Percentiles rank a stretch among this genome's conserved stretches.
Conservation (phyloP, 495 filamentous ascomycete genomes). For the Neurospora sp. region DNA sequence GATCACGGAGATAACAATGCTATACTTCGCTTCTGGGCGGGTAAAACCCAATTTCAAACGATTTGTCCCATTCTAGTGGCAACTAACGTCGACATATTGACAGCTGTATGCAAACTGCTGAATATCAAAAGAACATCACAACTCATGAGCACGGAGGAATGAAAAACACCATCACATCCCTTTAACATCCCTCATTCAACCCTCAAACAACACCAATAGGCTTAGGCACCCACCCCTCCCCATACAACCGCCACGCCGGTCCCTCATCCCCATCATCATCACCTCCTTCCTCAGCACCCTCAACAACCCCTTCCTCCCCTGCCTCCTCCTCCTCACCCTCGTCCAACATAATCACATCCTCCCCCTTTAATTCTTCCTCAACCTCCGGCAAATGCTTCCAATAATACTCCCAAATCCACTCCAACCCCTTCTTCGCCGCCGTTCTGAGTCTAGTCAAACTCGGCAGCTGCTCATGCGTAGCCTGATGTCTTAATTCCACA, state of each 20-base stretch:
- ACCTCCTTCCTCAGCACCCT: slow-evolving; percentile 2
- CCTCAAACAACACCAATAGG: slow-evolving; percentile 47
- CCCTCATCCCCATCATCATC: slow-evolving; percentile 4
- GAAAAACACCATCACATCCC: not conserved
- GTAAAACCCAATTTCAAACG: not conserved
- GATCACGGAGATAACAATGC: not conserved
- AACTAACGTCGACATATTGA: not conserved
- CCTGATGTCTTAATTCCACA: slow-evolving; percentile 83
- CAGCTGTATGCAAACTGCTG: not conserved
- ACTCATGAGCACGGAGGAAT: not conserved
- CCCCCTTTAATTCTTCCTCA: slow-evolving; percentile 5
- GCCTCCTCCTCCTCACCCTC: slow-evolving; percentile 5
- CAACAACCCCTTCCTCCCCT: slow-evolving; percentile 8
- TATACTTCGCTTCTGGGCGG: not conserved
- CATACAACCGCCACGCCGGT: slow-evolving; percentile 42
- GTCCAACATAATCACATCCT: not conserved
- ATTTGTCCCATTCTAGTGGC: not conserved
- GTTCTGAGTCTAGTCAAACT: slow-evolving; percentile 57
- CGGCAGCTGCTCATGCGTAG: slow-evolving; percentile 80
- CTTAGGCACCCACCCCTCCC: slow-evolving; percentile 49
- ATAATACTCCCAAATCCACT: slow-evolving; percentile 84
- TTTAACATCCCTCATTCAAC: not conserved
- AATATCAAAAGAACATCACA: not conserved
- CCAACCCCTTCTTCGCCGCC: slow-evolving; percentile 55
- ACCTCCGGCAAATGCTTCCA: slow-evolving; percentile 47